phyloP scores from a whole-genome alignment of 306 rosid species.

The Psophocarpus tetragonolobus region DNA sequence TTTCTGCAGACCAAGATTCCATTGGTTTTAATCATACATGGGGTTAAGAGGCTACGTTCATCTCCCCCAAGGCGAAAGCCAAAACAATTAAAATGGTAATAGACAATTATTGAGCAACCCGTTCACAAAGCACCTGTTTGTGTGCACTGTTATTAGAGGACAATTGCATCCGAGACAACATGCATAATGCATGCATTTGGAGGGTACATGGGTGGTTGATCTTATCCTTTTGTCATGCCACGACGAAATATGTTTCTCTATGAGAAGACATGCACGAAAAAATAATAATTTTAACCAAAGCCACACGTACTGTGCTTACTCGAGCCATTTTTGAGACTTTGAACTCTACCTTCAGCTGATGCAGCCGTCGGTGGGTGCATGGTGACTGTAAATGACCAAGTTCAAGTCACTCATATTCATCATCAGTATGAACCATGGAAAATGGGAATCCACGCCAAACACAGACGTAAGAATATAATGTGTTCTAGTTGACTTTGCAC shows the following conservation, averaged over 20 bases:
- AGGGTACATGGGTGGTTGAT: constrained; percentile 24
- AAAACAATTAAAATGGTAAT: no score
- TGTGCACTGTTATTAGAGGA: constrained; percentile 22
- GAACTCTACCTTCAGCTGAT: constrained; percentile 19
- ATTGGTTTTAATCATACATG: background rate
- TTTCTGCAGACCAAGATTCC: constrained; percentile 15
- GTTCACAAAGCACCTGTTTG: no score
- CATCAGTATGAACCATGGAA: background rate
- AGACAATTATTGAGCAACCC: no score
- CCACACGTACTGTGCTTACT: constrained; percentile 14
- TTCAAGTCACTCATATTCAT: constrained; percentile 32
- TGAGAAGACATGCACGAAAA: background rate
- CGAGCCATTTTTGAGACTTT: constrained; percentile 2
- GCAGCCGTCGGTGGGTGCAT: no score
- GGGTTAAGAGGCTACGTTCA: constrained; percentile 22
- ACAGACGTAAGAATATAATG: background rate
- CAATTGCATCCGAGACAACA: background rate
- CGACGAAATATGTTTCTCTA: constrained; percentile 13
- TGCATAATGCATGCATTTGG: constrained; percentile 39
- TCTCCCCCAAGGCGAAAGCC: constrained; percentile 19
- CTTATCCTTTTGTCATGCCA: constrained; percentile 27
- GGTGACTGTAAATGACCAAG: constrained; percentile 41
- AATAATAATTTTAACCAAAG: background rate
- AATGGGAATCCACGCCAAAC: constrained; percentile 26
- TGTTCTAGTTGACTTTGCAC: constrained; percentile 5